Evolutionary conservation across 495 filamentous ascomycete genomes (phyloP).

Genomic region (Penicillium riverlandense): DNA sequence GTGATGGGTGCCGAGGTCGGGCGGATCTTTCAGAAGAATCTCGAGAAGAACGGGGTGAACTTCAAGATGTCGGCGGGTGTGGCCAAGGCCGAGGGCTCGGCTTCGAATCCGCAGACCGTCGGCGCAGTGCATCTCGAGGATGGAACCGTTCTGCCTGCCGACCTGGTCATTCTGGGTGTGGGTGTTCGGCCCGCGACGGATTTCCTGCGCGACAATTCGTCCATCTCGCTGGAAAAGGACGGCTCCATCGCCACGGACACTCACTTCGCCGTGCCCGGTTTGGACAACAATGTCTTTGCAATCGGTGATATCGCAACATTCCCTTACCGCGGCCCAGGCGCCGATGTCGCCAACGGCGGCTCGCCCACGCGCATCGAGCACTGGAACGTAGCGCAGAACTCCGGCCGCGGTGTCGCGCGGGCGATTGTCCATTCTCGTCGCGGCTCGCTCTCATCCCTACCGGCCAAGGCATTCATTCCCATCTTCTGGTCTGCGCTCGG

Average conservation of each 20-base stretch:
- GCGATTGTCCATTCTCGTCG: conserved; percentile 54
- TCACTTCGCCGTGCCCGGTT: conserved; percentile 62
- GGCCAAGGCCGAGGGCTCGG: conserved; percentile 68
- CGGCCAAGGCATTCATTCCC: conserved; percentile 73
- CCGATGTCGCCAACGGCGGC: conserved; percentile 36
- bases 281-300: conserved; percentile 73
- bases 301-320: conserved; percentile 95
- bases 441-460: conserved; percentile 24
- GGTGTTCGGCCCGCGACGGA: conserved; percentile 83
- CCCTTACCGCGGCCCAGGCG: conserved; percentile 87
- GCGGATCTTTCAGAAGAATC: conserved; percentile 62
- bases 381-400: conserved; percentile 96
- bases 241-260: conserved; percentile 74
- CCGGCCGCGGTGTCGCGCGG: conserved; percentile 68
- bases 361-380: conserved; percentile 76
- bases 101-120: conserved; percentile 56
- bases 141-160: conserved; percentile 74
- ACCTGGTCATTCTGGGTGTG: conserved; percentile 84
- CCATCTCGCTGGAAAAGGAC: conserved; percentile 65
- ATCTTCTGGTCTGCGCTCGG: conserved; percentile 96
- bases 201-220: conserved; percentile 67
- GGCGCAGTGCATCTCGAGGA: conserved; percentile 81
- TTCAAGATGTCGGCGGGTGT: conserved; percentile 78
- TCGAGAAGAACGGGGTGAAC: conserved; percentile 81
- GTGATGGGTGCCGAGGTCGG: conserved; percentile 81